A percentile compares a stretch with the other conserved stretches of the same genome.
Conservation (phyloP, 768 basidiomycete species). For the Porphyrellus cyaneotinctus region DNA sequence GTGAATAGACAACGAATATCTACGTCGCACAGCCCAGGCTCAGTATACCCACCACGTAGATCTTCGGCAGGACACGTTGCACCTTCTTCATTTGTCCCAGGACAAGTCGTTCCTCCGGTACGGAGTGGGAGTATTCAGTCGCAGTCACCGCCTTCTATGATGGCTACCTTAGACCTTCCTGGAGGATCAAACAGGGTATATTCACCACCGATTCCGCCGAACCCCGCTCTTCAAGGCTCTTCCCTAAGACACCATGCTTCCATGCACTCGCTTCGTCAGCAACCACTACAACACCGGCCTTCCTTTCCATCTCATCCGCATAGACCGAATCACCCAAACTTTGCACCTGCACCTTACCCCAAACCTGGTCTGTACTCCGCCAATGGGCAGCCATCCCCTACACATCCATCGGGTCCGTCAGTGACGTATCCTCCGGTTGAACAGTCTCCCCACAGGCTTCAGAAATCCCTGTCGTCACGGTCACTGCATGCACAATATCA, state of each 20-base stretch:
- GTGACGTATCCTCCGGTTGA: conserved; percentile 41
- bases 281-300: conserved; percentile 19
- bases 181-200: conserved; percentile 14
- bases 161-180: conserved; percentile 20
- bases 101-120: conserved; percentile 35
- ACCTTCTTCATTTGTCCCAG: conserved; percentile 37
- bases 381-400: conserved; percentile 9
- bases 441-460: conserved; percentile 34
- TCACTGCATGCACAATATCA: conserved; percentile 56
- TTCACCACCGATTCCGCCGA: conserved; percentile 15
- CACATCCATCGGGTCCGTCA: conserved; percentile 12
- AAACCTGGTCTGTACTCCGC: conserved; percentile 11
- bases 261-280: conserved; percentile 29
- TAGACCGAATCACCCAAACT: conserved; percentile 10
- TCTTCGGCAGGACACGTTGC: conserved; percentile 20
- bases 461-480: conserved; percentile 55
- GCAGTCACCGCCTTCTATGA: conserved; percentile 22
- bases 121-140: conserved; percentile 36
- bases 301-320: conserved; percentile 13
- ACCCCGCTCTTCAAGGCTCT: conserved; percentile 4
- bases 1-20: conserved; percentile 16
- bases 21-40: conserved; percentile 17
- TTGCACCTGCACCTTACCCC: conserved; percentile 14
- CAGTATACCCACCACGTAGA: conserved; percentile 20
- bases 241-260: conserved; percentile 22